These are phyloP conservation scores for Xylaria sp. DNA, from an alignment of 2,329 filamentous ascomycete genomes.

Conservation along the genomic window DNA sequence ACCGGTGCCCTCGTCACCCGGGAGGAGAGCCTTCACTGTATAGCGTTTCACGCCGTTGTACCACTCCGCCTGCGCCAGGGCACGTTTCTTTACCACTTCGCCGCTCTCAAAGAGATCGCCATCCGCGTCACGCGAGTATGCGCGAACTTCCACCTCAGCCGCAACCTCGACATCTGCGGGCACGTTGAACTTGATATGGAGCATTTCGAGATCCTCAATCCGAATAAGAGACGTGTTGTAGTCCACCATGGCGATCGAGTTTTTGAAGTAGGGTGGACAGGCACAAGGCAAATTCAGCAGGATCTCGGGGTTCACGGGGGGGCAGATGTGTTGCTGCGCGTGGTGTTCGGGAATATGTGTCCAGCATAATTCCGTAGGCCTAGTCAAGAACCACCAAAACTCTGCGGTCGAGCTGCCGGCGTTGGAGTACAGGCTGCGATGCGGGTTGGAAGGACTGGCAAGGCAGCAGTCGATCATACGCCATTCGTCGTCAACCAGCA, in stretches of 20 bases:
- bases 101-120: conserved; percentile 93
- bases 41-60: conserved; percentile 80
- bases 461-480: conserved; percentile 92
- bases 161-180: conserved; percentile 86
- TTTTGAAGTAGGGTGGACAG: conserved; percentile 82
- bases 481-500: conserved; percentile 92
- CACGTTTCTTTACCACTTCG: conserved; percentile 77
- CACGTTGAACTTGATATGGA: conserved; percentile 81
- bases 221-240: conserved; percentile 85
- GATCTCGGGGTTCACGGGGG: conserved; percentile 78
- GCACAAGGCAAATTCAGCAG: conserved; percentile 80
- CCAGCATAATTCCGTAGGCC: conserved; percentile 87
- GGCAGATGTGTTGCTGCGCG: conserved; percentile 87
- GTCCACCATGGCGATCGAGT: conserved; percentile 71
- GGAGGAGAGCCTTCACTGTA: conserved; percentile 85
- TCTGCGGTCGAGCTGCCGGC: conserved; percentile 67
- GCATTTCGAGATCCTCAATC: conserved; percentile 88
- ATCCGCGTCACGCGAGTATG: conserved; percentile 74
- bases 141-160: conserved; percentile 83
- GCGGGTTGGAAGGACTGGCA: conserved; percentile 84
- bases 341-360: conserved; percentile 88
- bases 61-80: conserved; percentile 90
- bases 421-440: conserved; percentile 70
- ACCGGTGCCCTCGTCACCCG: conserved; percentile 85
- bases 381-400: conserved; percentile 86